These are phyloP conservation scores for Colletotrichum sojae DNA, from an alignment of 2,329 filamentous ascomycete species.

Conservation along the genomic window DNA sequence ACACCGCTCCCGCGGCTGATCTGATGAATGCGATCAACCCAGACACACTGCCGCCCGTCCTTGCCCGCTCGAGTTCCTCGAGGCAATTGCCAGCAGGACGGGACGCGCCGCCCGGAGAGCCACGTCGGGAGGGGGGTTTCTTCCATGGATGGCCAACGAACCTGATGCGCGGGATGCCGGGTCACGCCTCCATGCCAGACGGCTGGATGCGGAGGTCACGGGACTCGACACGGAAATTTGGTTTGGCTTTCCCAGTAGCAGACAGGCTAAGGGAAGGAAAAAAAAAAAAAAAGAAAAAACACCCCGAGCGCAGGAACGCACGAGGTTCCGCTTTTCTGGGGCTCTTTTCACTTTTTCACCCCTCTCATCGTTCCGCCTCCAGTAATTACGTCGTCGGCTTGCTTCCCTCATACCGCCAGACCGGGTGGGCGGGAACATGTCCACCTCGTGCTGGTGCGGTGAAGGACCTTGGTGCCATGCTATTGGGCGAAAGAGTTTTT, in stretches of 20 bases:
- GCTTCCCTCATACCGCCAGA: slow-evolving; percentile 12
- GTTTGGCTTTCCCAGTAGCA: not conserved
- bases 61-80: slow-evolving; percentile 14
- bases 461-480: not conserved
- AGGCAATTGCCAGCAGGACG: slow-evolving; percentile 35
- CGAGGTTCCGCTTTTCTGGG: slow-evolving; percentile 36
- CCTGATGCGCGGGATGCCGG: slow-evolving; percentile 16
- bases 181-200: slow-evolving; percentile 30
- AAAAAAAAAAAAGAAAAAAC: no score
- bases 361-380: slow-evolving; percentile 20
- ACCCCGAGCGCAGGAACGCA: slow-evolving; percentile 33
- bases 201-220: slow-evolving; percentile 29
- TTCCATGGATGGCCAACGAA: slow-evolving; percentile 27
- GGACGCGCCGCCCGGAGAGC: slow-evolving; percentile 38
- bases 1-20: slow-evolving; percentile 27
- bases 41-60: not conserved
- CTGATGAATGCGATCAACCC: slow-evolving; percentile 3
- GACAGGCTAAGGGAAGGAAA: not conserved
- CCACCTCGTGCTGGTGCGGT: not conserved
- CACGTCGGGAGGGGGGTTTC: slow-evolving; percentile 12
- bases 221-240: slow-evolving; percentile 38
- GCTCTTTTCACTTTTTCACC: slow-evolving; percentile 16
- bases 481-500: slow-evolving; percentile 4
- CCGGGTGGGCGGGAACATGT: not conserved
- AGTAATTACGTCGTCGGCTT: slow-evolving; percentile 27